phyloP scores from a whole-genome alignment of 73 alveolate species.

The Uronychia binucleata region DNA sequence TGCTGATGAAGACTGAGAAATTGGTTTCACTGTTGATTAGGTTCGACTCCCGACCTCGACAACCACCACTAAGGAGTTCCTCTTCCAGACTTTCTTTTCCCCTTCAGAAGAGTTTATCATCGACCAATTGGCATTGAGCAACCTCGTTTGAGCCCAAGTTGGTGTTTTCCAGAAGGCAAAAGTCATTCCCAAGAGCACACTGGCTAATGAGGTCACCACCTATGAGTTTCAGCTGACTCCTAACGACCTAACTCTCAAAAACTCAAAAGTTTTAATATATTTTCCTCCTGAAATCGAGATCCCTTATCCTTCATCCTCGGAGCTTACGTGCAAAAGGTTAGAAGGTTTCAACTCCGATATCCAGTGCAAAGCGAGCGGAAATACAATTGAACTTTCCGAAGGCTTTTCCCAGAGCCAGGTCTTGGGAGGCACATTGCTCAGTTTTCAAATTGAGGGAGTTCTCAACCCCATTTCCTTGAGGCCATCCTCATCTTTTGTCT shows the following conservation, averaged over 20 bases:
- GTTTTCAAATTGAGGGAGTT: neutral
- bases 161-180: neutral
- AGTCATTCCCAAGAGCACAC: neutral
- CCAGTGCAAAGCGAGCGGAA: neutral
- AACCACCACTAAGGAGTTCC: neutral
- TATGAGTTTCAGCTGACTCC: neutral
- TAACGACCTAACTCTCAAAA: neutral
- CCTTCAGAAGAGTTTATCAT: neutral
- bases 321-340: neutral
- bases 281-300: neutral
- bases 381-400: neutral
- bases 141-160: neutral
- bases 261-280: neutral
- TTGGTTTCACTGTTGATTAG: neutral
- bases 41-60: neutral
- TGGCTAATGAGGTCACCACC: neutral
- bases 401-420: neutral
- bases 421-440: neutral
- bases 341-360: neutral
- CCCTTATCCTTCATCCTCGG: neutral
- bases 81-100: neutral
- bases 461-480: neutral
- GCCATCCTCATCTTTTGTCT: slow-evolving; percentile 2
- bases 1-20: neutral
- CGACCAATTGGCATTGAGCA: neutral